phyloP scores from a whole-genome alignment of 176 grass and related monocot species.

The Eragrostis curvula region DNA sequence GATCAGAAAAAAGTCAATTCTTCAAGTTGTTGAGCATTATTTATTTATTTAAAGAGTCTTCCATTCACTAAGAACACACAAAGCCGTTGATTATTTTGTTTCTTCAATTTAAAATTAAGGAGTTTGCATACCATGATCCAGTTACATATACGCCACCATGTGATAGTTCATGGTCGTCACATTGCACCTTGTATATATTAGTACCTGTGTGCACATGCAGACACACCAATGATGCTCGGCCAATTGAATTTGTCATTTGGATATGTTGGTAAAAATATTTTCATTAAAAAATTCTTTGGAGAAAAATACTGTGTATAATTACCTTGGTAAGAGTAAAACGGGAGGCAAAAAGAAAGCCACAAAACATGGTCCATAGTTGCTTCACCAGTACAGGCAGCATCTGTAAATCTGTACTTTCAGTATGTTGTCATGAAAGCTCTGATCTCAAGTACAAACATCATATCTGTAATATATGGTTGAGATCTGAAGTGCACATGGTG shows the following conservation, averaged over 20 bases:
- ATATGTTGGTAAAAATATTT: not conserved
- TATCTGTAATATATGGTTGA: conserved; percentile 19
- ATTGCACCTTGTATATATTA: conserved; percentile 29
- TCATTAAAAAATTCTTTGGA: not conserved
- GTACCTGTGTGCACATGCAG: conserved; percentile 14
- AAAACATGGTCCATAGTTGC: not conserved
- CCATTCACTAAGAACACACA: not conserved
- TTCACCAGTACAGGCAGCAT: conserved; percentile 7
- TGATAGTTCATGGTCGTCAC: conserved; percentile 34
- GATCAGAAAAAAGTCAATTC: not conserved
- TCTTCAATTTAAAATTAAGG: not conserved
- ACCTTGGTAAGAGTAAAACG: not conserved
- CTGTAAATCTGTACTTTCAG: conserved; percentile 40
- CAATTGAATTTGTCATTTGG: not conserved
- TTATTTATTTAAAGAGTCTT: not conserved
- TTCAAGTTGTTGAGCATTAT: not conserved
- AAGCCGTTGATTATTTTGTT: not conserved
- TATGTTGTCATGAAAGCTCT: conserved; percentile 6
- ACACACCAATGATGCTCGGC: not conserved
- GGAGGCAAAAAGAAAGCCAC: not conserved
- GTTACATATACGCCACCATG: conserved; percentile 29
- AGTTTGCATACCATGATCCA: not conserved
- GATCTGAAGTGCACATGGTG: conserved; percentile 44
- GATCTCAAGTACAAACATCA: conserved; percentile 25
- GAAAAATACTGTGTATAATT: not conserved